Evolutionary conservation across 148 eudicot genomes (phyloP), one percentile per base, ranked within the genome.

Genomic region (Chenopodium berlandieri): DNA sequence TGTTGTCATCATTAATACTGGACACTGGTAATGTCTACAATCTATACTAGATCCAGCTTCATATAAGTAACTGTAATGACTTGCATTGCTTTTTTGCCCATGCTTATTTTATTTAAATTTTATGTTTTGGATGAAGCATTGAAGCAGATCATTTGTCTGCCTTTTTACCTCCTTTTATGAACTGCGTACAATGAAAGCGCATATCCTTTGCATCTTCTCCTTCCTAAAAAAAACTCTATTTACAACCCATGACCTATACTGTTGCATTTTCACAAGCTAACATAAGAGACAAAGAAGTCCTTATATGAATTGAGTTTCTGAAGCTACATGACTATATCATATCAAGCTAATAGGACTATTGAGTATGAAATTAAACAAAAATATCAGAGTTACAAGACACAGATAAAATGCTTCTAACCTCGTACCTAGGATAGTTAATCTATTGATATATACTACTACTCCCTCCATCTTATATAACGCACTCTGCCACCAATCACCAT

Each of bases 1-100:
- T 82, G 82, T 95, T 83, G 91, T 95, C 75, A 86, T 95, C 81
- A 89, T 91, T 30, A 95, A 95, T 82, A 94, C 97, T n/a, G 99
- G 97, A 75, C 98, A 94, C 89, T 93, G 97, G 99, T 95, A 92
- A 90, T 76, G 37, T 46, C 4, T 50, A 23, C 75, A 22, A 48
- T 40, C 68, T 27, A 56, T 75, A 37, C 3, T 32, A 50, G 32
- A 30, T 47, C 44, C 7, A 14, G 54, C 73, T 70, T 71, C 76
- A 32, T 40, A 44, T 37, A 27, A n/a, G 25, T 66, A 27, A 47
- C 72, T 30, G 62, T 63, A 20, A 37, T 58, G 34, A 16, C 19
- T 79, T 20, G 54, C 66, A 10, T 44, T 54, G 71, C 19, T 9
- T 20, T n/a, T 30, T 10, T 48, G 19, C 58, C 31, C 48, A 52